Evolutionary conservation across 169 alveolate species (phyloP).

Genomic region (Plasmodium yoelii): DNA sequence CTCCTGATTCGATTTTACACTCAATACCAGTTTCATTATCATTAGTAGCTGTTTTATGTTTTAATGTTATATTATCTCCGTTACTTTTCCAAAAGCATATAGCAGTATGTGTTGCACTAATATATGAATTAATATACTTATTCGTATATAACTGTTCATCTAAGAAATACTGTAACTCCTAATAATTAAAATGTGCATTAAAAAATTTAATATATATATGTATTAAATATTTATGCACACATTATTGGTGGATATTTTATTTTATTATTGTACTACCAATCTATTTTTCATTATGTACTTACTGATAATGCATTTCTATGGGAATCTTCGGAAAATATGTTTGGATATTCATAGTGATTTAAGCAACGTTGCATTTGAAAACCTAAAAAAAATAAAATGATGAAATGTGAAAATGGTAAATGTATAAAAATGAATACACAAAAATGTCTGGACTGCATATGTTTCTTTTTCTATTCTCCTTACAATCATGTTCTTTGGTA

Average conservation of each 20-base stretch:
- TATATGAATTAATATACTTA: conserved; percentile 31
- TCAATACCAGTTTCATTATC: not conserved
- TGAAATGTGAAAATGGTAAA: not conserved
- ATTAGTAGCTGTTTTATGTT: not conserved
- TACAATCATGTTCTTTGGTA: conserved; percentile 60
- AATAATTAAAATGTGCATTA: not conserved
- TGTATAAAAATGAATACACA: not conserved
- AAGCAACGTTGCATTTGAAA: conserved; percentile 62
- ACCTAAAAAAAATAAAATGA: conserved; percentile 3
- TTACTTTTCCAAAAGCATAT: conserved; percentile 53
- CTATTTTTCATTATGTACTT: not conserved
- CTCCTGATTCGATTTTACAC: not conserved
- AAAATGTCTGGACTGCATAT: not conserved
- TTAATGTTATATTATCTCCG: conserved; percentile 36
- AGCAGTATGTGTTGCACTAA: conserved; percentile 30
- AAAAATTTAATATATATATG: too few relatives aligned
- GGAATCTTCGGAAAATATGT: conserved; percentile 31
- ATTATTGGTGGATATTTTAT: too few relatives aligned
- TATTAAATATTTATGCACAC: too few relatives aligned
- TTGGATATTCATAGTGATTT: conserved; percentile 71
- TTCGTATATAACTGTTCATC: conserved; percentile 57
- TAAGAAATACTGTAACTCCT: conserved; percentile 54
- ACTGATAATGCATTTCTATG: conserved; percentile 37
- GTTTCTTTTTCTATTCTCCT: not conserved
- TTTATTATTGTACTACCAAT: not conserved